These are phyloP conservation scores for Thermoascus crustaceus DNA, from an alignment of 2,329 filamentous ascomycete genomes.

Conservation along the genomic window DNA sequence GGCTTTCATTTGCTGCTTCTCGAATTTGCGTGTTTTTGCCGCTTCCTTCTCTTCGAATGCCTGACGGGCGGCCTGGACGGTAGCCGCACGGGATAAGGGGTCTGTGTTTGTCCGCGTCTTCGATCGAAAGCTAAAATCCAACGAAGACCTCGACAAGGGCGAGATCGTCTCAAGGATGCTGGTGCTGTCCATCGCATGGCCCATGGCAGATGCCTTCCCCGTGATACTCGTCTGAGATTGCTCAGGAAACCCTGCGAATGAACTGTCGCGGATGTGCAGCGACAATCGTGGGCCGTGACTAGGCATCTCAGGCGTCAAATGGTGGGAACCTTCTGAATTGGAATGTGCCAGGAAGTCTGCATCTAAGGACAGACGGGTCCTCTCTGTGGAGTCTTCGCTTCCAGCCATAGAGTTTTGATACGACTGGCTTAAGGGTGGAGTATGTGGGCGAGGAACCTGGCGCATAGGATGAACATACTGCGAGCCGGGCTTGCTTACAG, in stretches of 20 bases:
- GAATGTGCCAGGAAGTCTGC: slow-evolving; percentile 24
- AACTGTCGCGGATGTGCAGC: slow-evolving; percentile 31
- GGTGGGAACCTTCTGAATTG: slow-evolving; percentile 18
- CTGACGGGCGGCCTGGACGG: slow-evolving; percentile 47
- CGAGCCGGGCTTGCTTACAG: slow-evolving; percentile 41
- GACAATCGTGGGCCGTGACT: slow-evolving; percentile 23
- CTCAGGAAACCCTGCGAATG: slow-evolving; percentile 41
- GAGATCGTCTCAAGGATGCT: slow-evolving; percentile 44
- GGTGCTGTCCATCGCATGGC: slow-evolving; percentile 43
- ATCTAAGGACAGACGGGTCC: slow-evolving; percentile 39
- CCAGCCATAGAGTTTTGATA: slow-evolving; percentile 42
- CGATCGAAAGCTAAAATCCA: slow-evolving; percentile 49
- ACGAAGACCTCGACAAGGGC: slow-evolving; percentile 47
- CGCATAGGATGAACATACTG: slow-evolving; percentile 50
- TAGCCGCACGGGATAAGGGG: slow-evolving; percentile 46
- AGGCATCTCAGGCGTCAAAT: slow-evolving; percentile 26
- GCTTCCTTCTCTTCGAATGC: slow-evolving; percentile 54
- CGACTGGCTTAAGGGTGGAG: slow-evolving; percentile 44
- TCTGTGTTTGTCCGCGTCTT: slow-evolving; percentile 44
- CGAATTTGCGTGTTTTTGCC: slow-evolving; percentile 47
- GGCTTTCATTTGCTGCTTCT: slow-evolving; percentile 44
- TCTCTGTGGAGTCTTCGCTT: slow-evolving; percentile 36
- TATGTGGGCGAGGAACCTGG: slow-evolving; percentile 47
- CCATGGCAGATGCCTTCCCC: slow-evolving; percentile 38
- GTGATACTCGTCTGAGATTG: slow-evolving; percentile 47